A percentile compares a stretch with the other conserved stretches of the same genome.
Conservation (phyloP, 768 basidiomycete species). For the Zangia roseola region DNA sequence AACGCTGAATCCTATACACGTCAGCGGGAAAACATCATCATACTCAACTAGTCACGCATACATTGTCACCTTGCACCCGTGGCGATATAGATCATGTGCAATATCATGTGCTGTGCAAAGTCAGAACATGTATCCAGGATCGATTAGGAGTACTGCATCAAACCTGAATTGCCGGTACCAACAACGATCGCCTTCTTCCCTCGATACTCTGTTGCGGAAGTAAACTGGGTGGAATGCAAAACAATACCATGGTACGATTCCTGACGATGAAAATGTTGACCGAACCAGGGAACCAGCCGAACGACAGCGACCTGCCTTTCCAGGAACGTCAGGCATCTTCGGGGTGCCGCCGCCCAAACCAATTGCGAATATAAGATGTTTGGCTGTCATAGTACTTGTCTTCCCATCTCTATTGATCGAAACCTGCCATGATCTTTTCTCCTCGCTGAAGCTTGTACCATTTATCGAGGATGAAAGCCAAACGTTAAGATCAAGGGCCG, state of each 20-base stretch:
- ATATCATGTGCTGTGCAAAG: slow-evolving; percentile 34
- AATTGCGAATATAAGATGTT: slow-evolving; percentile 58
- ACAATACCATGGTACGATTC: slow-evolving; percentile 52
- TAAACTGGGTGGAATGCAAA: slow-evolving; percentile 53
- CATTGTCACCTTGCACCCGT: slow-evolving; percentile 31
- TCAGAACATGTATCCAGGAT: neutral
- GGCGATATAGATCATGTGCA: slow-evolving; percentile 30
- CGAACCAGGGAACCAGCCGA: too few species aligned
- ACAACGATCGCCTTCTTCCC: slow-evolving; percentile 67
- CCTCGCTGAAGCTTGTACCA: slow-evolving; percentile 34
- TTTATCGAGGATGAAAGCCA: slow-evolving; percentile 51
- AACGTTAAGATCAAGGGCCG: slow-evolving; percentile 56
- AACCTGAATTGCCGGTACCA: slow-evolving; percentile 62
- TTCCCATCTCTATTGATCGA: slow-evolving; percentile 31
- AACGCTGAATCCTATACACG: slow-evolving; percentile 25
- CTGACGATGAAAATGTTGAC: too few species aligned
- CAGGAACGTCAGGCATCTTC: slow-evolving; percentile 45
- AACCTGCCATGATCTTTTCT: slow-evolving; percentile 43
- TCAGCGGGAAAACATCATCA: slow-evolving; percentile 29
- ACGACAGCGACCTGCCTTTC: slow-evolving; percentile 34
- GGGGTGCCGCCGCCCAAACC: slow-evolving; percentile 50
- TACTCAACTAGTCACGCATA: slow-evolving; percentile 10
- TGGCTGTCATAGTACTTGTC: slow-evolving; percentile 36
- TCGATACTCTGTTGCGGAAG: slow-evolving; percentile 40
- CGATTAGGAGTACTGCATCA: slow-evolving; percentile 1